phyloP scores from a whole-genome alignment of 108 stramenopile species.

The Epithemia pelagica region DNA sequence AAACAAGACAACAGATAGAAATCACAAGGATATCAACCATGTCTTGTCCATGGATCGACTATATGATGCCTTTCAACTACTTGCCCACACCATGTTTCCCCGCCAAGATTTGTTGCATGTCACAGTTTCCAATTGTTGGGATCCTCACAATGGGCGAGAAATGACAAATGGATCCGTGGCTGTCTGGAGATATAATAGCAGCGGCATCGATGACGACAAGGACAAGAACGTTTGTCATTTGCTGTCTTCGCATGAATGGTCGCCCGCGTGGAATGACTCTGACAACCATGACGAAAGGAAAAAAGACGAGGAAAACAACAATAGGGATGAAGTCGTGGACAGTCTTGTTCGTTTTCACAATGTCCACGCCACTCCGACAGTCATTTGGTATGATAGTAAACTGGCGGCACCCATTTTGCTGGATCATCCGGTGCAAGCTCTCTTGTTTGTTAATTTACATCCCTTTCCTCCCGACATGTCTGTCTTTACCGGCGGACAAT shows the following conservation, averaged over 20 bases:
- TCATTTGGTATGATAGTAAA: not conserved
- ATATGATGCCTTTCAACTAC: not conserved
- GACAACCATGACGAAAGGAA: not conserved
- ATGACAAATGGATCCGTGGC: not conserved
- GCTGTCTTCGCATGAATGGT: not conserved
- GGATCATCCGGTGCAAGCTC: not conserved
- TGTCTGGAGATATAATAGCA: not conserved
- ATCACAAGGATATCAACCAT: too few species aligned
- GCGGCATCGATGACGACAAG: too few species aligned
- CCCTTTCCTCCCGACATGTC: slow-evolving; percentile 4
- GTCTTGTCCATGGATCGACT: too few species aligned
- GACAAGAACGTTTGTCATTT: too few species aligned
- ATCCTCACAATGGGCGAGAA: not conserved
- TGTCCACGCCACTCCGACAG: not conserved
- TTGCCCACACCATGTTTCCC: not conserved
- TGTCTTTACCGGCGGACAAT: too few species aligned
- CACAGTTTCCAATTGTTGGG: not conserved
- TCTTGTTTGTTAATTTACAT: slow-evolving; percentile 3
- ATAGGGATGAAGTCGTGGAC: not conserved
- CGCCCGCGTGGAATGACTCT: too few species aligned
- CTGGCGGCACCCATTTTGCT: not conserved
- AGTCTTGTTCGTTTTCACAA: not conserved
- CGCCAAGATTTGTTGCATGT: not conserved
- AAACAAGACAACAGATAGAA: too few species aligned
- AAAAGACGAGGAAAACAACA: too few species aligned